phyloP scores from a whole-genome alignment of 108 stramenopile species.

The Cyclotella kingstonii region DNA sequence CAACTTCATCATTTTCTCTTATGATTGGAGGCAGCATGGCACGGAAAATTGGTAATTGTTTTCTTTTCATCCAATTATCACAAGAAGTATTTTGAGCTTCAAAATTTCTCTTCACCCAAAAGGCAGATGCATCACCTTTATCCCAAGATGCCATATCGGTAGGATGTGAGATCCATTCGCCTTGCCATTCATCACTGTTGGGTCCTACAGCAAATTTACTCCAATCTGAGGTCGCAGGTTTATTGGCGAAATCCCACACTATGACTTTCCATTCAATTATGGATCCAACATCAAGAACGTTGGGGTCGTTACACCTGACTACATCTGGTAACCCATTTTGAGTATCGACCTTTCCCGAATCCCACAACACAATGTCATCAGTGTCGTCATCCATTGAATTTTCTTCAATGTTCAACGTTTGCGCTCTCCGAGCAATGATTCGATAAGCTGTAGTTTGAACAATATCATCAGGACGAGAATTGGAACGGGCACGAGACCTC shows the following conservation, averaged over 20 bases:
- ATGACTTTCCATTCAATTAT: constrained; percentile 39
- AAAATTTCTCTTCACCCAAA: constrained; percentile 13
- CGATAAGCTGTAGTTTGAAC: constrained; percentile 27
- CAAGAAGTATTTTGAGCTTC: constrained; percentile 20
- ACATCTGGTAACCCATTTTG: constrained; percentile 34
- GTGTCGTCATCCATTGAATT: too few species aligned
- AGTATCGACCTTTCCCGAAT: constrained; percentile 23
- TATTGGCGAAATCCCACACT: constrained; percentile 27
- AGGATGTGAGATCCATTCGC: constrained; percentile 44
- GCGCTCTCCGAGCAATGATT: constrained; percentile 27
- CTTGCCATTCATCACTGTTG: constrained; percentile 17
- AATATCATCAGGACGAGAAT: not conserved
- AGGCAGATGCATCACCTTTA: constrained; percentile 27
- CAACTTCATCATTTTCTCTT: constrained; percentile 16
- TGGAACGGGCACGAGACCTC: constrained; percentile 22
- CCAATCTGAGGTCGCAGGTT: constrained; percentile 27
- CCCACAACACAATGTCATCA: constrained; percentile 19
- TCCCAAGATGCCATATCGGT: constrained; percentile 25
- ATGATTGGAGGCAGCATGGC: constrained; percentile 4
- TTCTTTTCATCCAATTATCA: constrained; percentile 41
- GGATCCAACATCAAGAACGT: constrained; percentile 5
- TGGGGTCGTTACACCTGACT: constrained; percentile 7
- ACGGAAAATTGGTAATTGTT: constrained; percentile 39
- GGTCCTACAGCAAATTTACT: constrained; percentile 44
- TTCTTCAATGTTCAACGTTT: not conserved